Evolutionary conservation across 2,329 filamentous ascomycete genomes (phyloP).

Genomic region (Chrysoporthe cubensis): DNA sequence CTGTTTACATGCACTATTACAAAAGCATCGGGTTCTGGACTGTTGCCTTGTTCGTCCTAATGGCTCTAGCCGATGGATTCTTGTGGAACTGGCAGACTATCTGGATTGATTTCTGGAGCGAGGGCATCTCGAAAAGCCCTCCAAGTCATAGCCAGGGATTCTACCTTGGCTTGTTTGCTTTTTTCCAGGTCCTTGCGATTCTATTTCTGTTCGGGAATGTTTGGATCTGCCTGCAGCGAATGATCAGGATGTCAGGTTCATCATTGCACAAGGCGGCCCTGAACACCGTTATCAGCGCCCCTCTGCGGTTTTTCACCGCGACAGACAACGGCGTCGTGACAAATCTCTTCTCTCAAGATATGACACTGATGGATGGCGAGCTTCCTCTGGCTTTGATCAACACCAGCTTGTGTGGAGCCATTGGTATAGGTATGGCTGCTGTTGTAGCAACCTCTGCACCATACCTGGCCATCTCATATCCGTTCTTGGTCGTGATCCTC

Average conservation of each 20-base stretch:
- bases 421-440: slow-evolving; percentile 34
- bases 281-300: slow-evolving; percentile 39
- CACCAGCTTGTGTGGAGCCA: slow-evolving; percentile 31
- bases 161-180: slow-evolving; percentile 21
- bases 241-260: slow-evolving; percentile 8
- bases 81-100: slow-evolving; percentile 38
- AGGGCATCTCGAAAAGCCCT: slow-evolving; percentile 3
- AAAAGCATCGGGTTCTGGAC: slow-evolving; percentile 32
- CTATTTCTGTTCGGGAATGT: slow-evolving; percentile 4
- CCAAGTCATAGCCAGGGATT: slow-evolving; percentile 1
- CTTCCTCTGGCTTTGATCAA: slow-evolving; percentile 40
- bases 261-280: slow-evolving; percentile 35
- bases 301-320: slow-evolving; percentile 41
- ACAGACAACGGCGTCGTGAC: slow-evolving; percentile 42
- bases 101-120: slow-evolving; percentile 36
- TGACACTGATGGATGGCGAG: slow-evolving; percentile 45
- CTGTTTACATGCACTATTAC: slow-evolving; percentile 43
- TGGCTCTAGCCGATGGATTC: slow-evolving; percentile 35
- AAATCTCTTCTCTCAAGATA: slow-evolving; percentile 49
- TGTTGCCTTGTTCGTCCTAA: slow-evolving; percentile 31
- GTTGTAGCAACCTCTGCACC: slow-evolving; percentile 37
- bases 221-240: background rate
- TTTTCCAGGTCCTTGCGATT: slow-evolving; percentile 15
- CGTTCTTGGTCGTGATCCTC: slow-evolving; percentile 49
- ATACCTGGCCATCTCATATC: slow-evolving; percentile 48